These are phyloP conservation scores for Epithemia pelagica DNA, from an alignment of 108 stramenopile species.

Conservation along the genomic window DNA sequence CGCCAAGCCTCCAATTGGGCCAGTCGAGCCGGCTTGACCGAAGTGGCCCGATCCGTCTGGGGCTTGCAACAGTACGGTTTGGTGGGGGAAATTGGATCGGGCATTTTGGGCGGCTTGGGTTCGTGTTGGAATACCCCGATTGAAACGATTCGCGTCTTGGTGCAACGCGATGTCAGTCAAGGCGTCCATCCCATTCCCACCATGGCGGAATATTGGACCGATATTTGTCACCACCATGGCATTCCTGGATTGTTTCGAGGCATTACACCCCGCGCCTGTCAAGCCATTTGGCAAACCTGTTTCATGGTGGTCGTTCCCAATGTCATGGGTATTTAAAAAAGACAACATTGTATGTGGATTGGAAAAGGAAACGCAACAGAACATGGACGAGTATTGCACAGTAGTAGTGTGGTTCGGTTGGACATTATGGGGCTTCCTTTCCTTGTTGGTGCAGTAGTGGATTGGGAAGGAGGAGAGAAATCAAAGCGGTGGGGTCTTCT, in stretches of 20 bases:
- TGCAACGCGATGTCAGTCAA: constrained; percentile 28
- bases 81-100: constrained; percentile 41
- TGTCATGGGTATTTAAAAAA: constrained; percentile 36
- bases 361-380: too few species aligned
- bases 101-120: constrained; percentile 40
- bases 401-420: too few species aligned
- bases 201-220: constrained; percentile 30
- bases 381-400: too few species aligned
- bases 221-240: constrained; percentile 34
- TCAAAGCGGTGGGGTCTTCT: too few species aligned
- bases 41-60: constrained; percentile 32
- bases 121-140: constrained; percentile 59
- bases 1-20: constrained; percentile 55
- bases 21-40: constrained; percentile 36
- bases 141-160: constrained; percentile 40
- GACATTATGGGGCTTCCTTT: too few species aligned
- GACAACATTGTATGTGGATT: too few species aligned
- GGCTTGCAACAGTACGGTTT: constrained; percentile 35
- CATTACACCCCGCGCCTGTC: constrained; percentile 34
- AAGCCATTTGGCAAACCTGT: constrained; percentile 55
- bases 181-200: constrained; percentile 14
- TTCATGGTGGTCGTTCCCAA: constrained; percentile 63
- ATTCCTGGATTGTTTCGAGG: constrained; percentile 42
- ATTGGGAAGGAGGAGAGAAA: too few species aligned
- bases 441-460: too few species aligned